These are phyloP conservation scores for Odontarrhena argentea DNA, from an alignment of 345 rosid species.

Conservation along the genomic window DNA sequence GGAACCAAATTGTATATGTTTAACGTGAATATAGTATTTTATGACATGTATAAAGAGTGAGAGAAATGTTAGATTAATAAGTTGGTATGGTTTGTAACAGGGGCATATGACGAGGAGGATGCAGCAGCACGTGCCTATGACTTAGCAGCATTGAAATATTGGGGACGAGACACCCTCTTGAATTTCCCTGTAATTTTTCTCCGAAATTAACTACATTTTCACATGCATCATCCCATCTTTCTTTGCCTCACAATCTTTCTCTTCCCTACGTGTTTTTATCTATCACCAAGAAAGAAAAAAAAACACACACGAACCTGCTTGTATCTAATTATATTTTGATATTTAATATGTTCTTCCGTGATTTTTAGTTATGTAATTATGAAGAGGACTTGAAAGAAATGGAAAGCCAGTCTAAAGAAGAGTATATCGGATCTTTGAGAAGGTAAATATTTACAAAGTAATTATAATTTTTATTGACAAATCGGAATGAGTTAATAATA, in stretches of 20 bases:
- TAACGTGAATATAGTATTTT: too few species aligned
- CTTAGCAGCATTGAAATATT: slow-evolving; percentile 91
- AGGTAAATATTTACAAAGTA: slow-evolving; percentile 47
- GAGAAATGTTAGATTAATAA: neutral
- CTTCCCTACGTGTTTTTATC: neutral
- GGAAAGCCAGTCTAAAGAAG: slow-evolving; percentile 82
- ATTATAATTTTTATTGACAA: neutral
- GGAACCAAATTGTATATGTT: too few species aligned
- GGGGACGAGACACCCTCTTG: slow-evolving; percentile 87
- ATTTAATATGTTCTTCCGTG: neutral
- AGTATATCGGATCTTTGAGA: slow-evolving; percentile 84
- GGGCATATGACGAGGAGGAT: slow-evolving; percentile 91
- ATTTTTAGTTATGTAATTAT: slow-evolving; percentile 58
- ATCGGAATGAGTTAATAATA: neutral
- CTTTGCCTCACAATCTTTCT: slow-evolving; percentile 32
- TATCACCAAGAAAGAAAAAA: neutral
- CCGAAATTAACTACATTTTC: neutral
- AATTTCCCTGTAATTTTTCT: slow-evolving; percentile 70
- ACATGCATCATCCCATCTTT: slow-evolving; percentile 33
- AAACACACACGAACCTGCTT: slow-evolving; percentile 2
- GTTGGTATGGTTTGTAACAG: slow-evolving; percentile 40
- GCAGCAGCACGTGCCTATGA: slow-evolving; percentile 96
- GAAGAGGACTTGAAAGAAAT: slow-evolving; percentile 67
- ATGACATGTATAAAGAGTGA: neutral
- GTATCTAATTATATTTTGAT: neutral